Conservation (phyloP, 768 basidiomycete genomes). For the Lactarius pseudohatsudake region DNA sequence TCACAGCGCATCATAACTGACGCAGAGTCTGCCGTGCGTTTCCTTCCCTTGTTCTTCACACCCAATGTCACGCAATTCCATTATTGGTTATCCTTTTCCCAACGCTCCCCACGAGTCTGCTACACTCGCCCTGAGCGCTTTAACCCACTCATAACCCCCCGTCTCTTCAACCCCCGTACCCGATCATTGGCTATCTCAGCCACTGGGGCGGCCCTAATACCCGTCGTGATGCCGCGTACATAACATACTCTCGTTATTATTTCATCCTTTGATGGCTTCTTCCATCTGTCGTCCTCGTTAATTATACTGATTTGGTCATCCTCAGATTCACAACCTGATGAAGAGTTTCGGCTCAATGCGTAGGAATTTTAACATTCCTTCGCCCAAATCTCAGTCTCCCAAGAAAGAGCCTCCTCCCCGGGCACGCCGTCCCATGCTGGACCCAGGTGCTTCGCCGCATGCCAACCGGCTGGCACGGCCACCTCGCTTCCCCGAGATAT, state of each 20-base stretch:
- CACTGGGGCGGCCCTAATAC: not conserved
- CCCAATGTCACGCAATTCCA: not conserved
- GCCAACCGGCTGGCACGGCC: conserved; percentile 59
- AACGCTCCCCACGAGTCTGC: not conserved
- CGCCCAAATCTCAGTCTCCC: conserved; percentile 39
- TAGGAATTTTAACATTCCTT: conserved; percentile 53
- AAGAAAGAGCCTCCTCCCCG: conserved; percentile 42
- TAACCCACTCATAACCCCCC: not conserved
- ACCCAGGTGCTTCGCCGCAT: conserved; percentile 48
- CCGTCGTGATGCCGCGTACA: not conserved
- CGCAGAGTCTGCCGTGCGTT: conserved; percentile 65
- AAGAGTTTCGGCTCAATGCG: conserved; percentile 67
- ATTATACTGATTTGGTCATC: conserved; percentile 1
- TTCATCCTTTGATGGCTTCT: not conserved
- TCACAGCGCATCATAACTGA: conserved; percentile 69
- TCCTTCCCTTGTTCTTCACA: conserved; percentile 2
- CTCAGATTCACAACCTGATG: conserved; percentile 41
- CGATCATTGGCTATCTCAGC: not conserved
- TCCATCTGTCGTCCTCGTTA: not conserved
- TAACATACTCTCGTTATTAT: not conserved
- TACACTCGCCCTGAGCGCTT: not conserved
- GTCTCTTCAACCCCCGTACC: not conserved
- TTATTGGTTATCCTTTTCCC: not conserved
- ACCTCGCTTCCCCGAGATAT: conserved; percentile 65
- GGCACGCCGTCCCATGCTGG: conserved; percentile 47